phyloP scores from a whole-genome alignment of 768 basidiomycete species.

The Boletus pseudopeckii region DNA sequence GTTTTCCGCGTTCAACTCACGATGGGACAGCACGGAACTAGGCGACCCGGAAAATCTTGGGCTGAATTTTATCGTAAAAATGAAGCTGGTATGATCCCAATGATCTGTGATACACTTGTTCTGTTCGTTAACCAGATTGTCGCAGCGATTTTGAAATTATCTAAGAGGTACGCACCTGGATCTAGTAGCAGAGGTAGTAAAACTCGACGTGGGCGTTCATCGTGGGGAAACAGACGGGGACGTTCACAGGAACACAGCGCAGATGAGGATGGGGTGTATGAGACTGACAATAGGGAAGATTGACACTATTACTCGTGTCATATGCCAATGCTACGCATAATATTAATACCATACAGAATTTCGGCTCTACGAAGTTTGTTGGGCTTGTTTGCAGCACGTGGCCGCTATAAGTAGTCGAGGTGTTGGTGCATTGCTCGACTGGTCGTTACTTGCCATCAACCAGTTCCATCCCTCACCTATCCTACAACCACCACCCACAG shows the following conservation, averaged over 20 bases:
- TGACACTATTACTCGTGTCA: constrained; percentile 1
- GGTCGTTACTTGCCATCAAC: constrained; percentile 16
- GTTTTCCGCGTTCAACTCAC: neutral
- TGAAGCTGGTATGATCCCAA: constrained; percentile 41
- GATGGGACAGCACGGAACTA: constrained; percentile 43
- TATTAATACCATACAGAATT: neutral
- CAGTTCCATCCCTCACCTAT: constrained; percentile 7
- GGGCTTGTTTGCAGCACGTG: constrained; percentile 26
- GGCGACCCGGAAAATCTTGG: constrained; percentile 56
- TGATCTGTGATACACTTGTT: neutral
- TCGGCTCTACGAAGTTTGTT: neutral
- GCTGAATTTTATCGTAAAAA: constrained; percentile 55
- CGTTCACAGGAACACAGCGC: neutral
- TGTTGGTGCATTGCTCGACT: neutral
- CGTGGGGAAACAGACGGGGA: constrained; percentile 20
- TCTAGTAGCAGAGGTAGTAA: constrained; percentile 9
- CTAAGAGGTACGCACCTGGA: constrained; percentile 23
- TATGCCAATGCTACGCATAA: constrained; percentile 7
- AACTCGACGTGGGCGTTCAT: constrained; percentile 21
- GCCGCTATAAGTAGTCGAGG: constrained; percentile 28
- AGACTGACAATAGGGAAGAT: constrained; percentile 16
- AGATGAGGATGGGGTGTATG: constrained; percentile 22
- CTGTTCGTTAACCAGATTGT: constrained; percentile 3
- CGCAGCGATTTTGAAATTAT: constrained; percentile 26
- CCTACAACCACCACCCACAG: constrained; percentile 7